Base-by-base conservation (phyloP, 805 yeast species). In the Ogataea kodamae region DNA sequence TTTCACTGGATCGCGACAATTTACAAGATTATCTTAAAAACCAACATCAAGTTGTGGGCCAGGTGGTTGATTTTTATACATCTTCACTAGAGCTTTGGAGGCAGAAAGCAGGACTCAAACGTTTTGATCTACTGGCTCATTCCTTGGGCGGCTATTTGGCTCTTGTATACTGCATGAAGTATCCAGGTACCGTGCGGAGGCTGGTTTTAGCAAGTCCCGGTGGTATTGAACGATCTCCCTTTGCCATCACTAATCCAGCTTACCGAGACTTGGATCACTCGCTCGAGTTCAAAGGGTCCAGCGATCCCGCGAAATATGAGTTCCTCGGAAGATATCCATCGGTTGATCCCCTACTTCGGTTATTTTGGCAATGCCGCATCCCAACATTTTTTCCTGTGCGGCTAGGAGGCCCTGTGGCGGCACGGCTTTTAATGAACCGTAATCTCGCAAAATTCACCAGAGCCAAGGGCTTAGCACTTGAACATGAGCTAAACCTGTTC, bases 61-160 rank as follows among this genome's bases (percentile, higher is more conserved):
- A 64, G 9, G 71, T 77, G 21, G 85, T 81, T 44, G 50, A 64
- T 10, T 72, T 76, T 45, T 82, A 80, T 43, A 52, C 72, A 6
- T 72, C 69, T 7, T 72, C 79, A 2, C 54, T 85, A 5, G 90
- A 84, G 32, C 53, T 58, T 5, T 84, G 94, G 92, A 62, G 92
- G 46, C 39, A 36, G 6, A 58, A 48, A 6, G 61, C 70, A 13
- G 64, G 66, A 0, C 54, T 84, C 8, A 68, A 65, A 2, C 67
- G 72, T 41, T 69, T 85, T 23, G 81, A 74, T 48, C 51, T 85
- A 9, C 60, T 84, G 13, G 90, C 87, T 1, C 95, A 85, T 55
- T 83, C 94, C 0, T 76, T 75, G 43, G 95, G 95, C 19, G 92
- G 87, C 0, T 79, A 81, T 47, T 62, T 86, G 61, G 72, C 85